Conservation (phyloP, 2,329 filamentous ascomycete genomes). For the Pseudogymnoascus pannorum region DNA sequence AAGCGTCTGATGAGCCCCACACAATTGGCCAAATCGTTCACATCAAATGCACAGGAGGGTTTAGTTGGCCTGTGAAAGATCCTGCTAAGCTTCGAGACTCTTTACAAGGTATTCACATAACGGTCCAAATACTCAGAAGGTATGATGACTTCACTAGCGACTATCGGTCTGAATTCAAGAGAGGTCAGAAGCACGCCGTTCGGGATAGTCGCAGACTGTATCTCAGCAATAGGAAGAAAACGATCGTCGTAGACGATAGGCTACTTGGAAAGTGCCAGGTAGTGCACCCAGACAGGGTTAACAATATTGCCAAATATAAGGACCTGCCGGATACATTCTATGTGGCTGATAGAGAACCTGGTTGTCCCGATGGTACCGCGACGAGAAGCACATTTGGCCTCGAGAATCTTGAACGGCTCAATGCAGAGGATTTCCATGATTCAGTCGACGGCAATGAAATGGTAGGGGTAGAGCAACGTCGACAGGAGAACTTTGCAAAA, state of each 20-base stretch:
- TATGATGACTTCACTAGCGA: conserved; percentile 1
- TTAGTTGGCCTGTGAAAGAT: neutral
- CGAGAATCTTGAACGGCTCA: conserved; percentile 5
- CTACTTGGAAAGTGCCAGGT: conserved; percentile 19
- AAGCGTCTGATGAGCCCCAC: neutral
- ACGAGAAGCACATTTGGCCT: neutral
- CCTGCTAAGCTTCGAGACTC: neutral
- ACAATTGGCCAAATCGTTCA: neutral
- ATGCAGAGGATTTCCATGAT: neutral
- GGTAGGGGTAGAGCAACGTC: neutral
- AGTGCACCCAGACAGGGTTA: conserved; percentile 13
- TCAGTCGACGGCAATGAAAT: neutral
- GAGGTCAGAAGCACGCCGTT: neutral
- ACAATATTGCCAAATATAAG: conserved; percentile 17
- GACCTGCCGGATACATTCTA: conserved; percentile 18
- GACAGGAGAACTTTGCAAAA: neutral
- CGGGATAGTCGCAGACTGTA: conserved; percentile 17
- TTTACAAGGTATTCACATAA: neutral
- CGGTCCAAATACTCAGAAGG: neutral
- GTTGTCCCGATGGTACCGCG: neutral
- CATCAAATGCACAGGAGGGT: neutral
- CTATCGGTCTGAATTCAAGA: neutral
- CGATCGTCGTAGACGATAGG: neutral
- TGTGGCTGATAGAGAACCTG: conserved; percentile 11
- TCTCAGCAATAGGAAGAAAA: neutral